Percentiles rank a stretch among this genome's conserved stretches.
These are phyloP conservation scores for Anethum foeniculum DNA, from an alignment of 140 eudicot species.

Conservation along the genomic window DNA sequence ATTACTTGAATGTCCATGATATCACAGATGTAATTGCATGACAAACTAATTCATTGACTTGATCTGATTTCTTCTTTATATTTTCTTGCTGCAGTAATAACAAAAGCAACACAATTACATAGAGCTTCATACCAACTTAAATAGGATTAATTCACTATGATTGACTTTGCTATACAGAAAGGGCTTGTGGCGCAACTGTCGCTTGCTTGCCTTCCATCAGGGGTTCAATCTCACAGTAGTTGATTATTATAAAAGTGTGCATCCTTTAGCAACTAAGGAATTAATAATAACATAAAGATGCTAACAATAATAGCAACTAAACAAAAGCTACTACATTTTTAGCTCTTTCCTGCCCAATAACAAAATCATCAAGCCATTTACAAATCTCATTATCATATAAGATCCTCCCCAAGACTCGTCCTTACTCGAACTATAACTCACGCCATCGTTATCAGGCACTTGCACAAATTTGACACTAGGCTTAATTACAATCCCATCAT, in stretches of 20 bases:
- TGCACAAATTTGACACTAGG: slow-evolving; percentile 13
- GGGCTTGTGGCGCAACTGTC: neutral
- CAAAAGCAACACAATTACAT: neutral
- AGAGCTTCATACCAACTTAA: neutral
- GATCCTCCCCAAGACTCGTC: slow-evolving; percentile 16
- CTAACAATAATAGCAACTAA: neutral
- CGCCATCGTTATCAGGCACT: slow-evolving; percentile 1
- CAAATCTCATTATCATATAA: slow-evolving; percentile 11
- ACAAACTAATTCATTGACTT: neutral
- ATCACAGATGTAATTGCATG: neutral
- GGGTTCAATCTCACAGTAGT: neutral
- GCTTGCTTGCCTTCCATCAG: neutral
- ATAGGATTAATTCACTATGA: neutral
- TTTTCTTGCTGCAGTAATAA: neutral
- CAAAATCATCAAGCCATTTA: slow-evolving; percentile 16
- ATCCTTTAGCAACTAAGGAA: neutral
- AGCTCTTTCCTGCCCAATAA: slow-evolving; percentile 14
- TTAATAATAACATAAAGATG: no score
- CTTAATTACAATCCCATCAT: slow-evolving; percentile 16
- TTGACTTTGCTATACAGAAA: neutral
- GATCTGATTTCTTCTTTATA: neutral
- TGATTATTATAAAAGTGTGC: neutral
- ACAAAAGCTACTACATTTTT: slow-evolving; percentile 5
- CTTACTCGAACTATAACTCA: slow-evolving; percentile 2
- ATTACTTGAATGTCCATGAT: neutral